Conservation (phyloP, 805 yeast genomes). For the Sugiyamaella mastotermitis region DNA sequence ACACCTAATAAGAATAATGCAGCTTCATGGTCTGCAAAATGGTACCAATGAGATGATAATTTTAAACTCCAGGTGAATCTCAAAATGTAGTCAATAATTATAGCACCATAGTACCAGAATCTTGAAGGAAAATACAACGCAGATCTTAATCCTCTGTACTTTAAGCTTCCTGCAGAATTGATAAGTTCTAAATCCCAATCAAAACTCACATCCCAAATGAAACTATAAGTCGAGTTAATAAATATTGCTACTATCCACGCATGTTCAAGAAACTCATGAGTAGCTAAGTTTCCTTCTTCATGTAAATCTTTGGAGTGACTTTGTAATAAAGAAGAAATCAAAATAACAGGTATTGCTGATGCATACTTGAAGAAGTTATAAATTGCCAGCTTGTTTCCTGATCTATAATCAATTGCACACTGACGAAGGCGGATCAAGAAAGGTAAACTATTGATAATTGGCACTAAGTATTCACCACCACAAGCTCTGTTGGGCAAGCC, state of each 20-base stretch:
- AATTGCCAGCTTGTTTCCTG: constrained; percentile 50
- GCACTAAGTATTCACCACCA: constrained; percentile 33
- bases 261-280: constrained; percentile 7
- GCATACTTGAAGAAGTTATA: constrained; percentile 72
- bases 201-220: constrained; percentile 81
- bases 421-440: constrained; percentile 73
- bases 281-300: too few species aligned
- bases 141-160: constrained; percentile 24
- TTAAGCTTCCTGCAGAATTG: constrained; percentile 12
- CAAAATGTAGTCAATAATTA: constrained; percentile 53
- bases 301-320: constrained; percentile 1
- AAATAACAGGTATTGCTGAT: constrained; percentile 51
- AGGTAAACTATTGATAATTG: constrained; percentile 46
- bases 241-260: constrained; percentile 38
- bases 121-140: constrained; percentile 24
- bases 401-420: constrained; percentile 65
- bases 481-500: constrained; percentile 33
- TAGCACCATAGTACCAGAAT: constrained; percentile 49
- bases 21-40: constrained; percentile 34
- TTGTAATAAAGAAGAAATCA: constrained; percentile 27
- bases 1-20: constrained; percentile 66
- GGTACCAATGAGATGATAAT: constrained; percentile 33
- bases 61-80: constrained; percentile 76
- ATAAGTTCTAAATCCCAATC: constrained; percentile 80
- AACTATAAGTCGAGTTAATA: constrained; percentile 69